Evolutionary conservation across 805 yeast species (phyloP).

Genomic region (Blastobotrys robertii): DNA sequence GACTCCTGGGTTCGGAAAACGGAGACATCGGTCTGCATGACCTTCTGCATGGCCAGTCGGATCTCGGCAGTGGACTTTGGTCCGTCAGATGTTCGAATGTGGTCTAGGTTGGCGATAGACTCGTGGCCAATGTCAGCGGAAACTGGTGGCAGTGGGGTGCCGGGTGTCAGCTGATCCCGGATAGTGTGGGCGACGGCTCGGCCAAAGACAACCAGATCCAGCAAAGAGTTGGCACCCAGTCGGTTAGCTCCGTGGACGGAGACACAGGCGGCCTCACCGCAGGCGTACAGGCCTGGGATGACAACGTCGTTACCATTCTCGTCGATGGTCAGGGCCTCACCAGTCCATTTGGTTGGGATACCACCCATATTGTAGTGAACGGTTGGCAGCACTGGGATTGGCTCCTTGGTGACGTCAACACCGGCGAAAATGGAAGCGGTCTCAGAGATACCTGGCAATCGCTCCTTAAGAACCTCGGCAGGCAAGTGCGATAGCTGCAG

Average conservation of each 20-base stretch:
- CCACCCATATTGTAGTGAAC: constrained; percentile 99
- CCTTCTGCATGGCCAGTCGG: constrained; percentile 86
- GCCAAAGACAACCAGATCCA: constrained; percentile 95
- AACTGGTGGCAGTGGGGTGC: constrained; percentile 71
- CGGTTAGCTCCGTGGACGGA: constrained; percentile 99
- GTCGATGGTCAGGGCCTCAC: constrained; percentile 81
- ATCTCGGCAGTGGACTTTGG: constrained; percentile 75
- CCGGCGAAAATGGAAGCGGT: constrained; percentile 98
- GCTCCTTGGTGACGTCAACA: constrained; percentile 98
- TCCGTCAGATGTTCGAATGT: constrained; percentile 78
- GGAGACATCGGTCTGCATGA: constrained; percentile 95
- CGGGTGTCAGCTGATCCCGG: constrained; percentile 76
- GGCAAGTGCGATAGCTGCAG: constrained; percentile 93
- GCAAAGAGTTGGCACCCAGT: constrained; percentile 94
- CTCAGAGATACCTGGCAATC: constrained; percentile 98
- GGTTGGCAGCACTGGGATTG: constrained; percentile 96
- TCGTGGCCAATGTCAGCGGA: constrained; percentile 84
- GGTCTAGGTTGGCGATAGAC: constrained; percentile 84
- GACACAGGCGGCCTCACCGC: constrained; percentile 99
- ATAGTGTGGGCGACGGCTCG: constrained; percentile 96
- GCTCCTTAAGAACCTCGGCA: constrained; percentile 80
- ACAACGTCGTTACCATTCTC: constrained; percentile 81
- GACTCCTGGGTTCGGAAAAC: constrained; percentile 93
- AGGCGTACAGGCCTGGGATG: constrained; percentile 89
- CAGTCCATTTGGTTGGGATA: constrained; percentile 95